These are phyloP conservation scores for Eimeria sp. DNA, from an alignment of 169 alveolate species.

Conservation along the genomic window DNA sequence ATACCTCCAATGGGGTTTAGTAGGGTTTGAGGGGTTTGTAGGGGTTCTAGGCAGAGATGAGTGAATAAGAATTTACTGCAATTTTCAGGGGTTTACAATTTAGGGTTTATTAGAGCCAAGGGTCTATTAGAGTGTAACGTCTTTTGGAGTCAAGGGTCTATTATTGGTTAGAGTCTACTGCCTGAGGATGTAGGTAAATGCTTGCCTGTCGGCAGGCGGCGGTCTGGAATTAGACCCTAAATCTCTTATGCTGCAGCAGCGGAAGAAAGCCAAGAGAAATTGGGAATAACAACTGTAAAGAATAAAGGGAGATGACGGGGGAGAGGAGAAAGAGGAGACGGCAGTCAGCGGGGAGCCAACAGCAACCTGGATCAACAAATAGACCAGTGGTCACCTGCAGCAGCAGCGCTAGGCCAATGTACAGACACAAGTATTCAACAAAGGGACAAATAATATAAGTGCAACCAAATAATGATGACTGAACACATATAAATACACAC, in stretches of 20 bases:
- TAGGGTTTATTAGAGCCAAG: background rate
- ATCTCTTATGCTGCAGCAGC: too few relatives aligned
- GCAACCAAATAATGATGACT: background rate
- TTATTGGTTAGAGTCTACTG: background rate
- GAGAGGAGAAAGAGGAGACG: too few relatives aligned
- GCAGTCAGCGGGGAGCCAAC: too few relatives aligned
- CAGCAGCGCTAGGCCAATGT: background rate
- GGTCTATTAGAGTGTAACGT: background rate
- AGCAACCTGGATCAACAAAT: background rate
- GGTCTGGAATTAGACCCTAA: background rate
- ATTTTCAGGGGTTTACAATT: too few relatives aligned
- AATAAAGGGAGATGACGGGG: too few relatives aligned
- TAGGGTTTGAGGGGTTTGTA: background rate
- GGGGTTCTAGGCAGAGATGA: background rate
- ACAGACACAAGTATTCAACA: background rate
- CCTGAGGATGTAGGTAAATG: too few relatives aligned
- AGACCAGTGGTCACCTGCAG: background rate
- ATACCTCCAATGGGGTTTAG: background rate
- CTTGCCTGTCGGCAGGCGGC: background rate
- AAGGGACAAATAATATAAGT: background rate
- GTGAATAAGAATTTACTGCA: background rate
- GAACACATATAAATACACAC: too few relatives aligned
- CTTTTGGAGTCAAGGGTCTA: background rate
- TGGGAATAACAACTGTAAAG: too few relatives aligned
- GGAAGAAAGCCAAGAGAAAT: too few relatives aligned